These are phyloP conservation scores for Talaromyces ruber DNA, from an alignment of 495 filamentous ascomycete genomes.

Conservation along the genomic window DNA sequence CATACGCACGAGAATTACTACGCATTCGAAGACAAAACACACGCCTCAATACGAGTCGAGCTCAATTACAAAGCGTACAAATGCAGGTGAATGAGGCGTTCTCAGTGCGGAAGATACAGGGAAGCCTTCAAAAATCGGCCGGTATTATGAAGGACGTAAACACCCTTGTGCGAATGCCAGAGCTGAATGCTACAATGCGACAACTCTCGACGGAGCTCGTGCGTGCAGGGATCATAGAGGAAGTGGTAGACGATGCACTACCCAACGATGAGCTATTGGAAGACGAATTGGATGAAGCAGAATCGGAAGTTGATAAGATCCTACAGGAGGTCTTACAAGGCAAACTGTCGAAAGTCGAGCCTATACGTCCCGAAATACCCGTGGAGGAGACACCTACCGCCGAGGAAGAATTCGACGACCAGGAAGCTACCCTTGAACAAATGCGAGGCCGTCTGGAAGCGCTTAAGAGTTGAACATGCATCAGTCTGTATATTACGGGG, in stretches of 20 bases:
- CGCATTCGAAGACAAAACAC: conserved; percentile 65
- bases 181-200: conserved; percentile 82
- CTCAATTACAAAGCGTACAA: conserved; percentile 85
- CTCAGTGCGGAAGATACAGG: conserved; percentile 91
- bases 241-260: conserved; percentile 84
- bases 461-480: conserved; percentile 65
- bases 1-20: conserved; percentile 82
- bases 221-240: conserved; percentile 93
- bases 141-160: conserved; percentile 98
- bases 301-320: conserved; percentile 87
- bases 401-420: conserved; percentile 74
- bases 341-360: conserved; percentile 60
- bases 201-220: conserved; percentile 83
- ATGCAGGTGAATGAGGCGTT: conserved; percentile 99
- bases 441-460: conserved; percentile 90
- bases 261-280: conserved; percentile 64
- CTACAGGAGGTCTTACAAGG: conserved; percentile 82
- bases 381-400: conserved; percentile 44
- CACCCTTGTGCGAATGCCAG: conserved; percentile 69
- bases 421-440: conserved; percentile 79
- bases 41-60: conserved; percentile 75
- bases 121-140: conserved; percentile 74
- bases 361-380: conserved; percentile 42
- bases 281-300: conserved; percentile 81
- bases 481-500: not conserved